Conservation (phyloP, 1,284 basidiomycete species). For the Heliocybe sulcata region DNA sequence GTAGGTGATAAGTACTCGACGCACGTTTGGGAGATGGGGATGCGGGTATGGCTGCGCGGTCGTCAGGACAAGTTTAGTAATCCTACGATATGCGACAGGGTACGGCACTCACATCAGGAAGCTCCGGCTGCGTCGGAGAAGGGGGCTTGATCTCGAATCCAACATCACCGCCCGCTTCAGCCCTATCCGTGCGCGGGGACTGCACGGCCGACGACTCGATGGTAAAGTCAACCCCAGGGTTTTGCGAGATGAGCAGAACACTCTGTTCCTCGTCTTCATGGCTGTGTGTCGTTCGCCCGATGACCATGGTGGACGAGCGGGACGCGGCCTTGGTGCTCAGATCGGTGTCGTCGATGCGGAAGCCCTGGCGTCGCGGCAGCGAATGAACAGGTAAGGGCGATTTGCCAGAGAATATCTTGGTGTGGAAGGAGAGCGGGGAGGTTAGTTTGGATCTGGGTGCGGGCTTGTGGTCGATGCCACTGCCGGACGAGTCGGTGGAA, state of each 20-base stretch:
- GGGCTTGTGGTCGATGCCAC: background rate
- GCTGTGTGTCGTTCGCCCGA: background rate
- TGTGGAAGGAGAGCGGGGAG: background rate
- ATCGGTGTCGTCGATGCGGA: conserved; percentile 2
- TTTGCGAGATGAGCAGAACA: background rate
- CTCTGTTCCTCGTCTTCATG: conserved; percentile 1
- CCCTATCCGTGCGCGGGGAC: background rate
- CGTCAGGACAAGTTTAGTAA: too few species aligned
- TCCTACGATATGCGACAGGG: too few species aligned
- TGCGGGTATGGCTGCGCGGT: background rate
- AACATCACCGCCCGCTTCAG: background rate
- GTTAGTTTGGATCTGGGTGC: too few species aligned
- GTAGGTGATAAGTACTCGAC: too few species aligned
- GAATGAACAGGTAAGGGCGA: background rate
- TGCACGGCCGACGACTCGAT: background rate
- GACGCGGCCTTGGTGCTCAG: background rate
- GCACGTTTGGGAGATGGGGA: background rate
- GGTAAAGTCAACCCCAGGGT: background rate
- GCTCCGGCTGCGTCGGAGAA: background rate
- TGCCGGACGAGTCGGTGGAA: background rate
- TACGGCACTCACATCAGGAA: background rate
- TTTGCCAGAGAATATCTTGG: background rate
- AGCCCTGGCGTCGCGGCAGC: background rate
- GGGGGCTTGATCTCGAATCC: background rate
- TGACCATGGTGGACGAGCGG: background rate